Evolutionary conservation across 805 yeast genomes (phyloP).

Genomic region (Hanseniaspora taiwanica): DNA sequence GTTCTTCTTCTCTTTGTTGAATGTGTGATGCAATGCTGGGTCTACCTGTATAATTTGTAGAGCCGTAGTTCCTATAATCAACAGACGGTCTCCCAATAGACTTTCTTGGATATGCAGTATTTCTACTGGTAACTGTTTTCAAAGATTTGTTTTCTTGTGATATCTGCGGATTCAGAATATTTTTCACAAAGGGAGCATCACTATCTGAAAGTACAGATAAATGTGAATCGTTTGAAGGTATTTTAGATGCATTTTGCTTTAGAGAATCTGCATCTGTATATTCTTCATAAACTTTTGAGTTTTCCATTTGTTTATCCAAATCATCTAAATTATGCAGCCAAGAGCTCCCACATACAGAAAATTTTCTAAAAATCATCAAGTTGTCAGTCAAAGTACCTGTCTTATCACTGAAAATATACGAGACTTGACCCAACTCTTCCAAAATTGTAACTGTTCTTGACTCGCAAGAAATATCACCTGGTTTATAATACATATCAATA

Average conservation of each 20-base stretch:
- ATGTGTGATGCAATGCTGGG: slow-evolving; percentile 43
- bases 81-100: slow-evolving; percentile 20
- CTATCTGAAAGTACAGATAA: slow-evolving; percentile 16
- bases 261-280: no score
- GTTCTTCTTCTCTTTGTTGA: slow-evolving; percentile 4
- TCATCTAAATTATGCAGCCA: slow-evolving; percentile 72
- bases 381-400: slow-evolving; percentile 97
- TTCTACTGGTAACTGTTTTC: no score
- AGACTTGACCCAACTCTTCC: slow-evolving; percentile 94
- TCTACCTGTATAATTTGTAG: slow-evolving; percentile 34
- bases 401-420: slow-evolving; percentile 88
- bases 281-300: not conserved
- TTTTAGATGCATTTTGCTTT: no score
- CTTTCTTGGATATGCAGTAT: no score
- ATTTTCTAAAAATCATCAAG: slow-evolving; percentile 80
- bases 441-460: slow-evolving; percentile 90
- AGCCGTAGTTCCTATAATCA: slow-evolving; percentile 30
- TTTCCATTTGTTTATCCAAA: slow-evolving; percentile 4
- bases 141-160: not conserved
- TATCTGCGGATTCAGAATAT: slow-evolving; percentile 3
- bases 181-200: slow-evolving; percentile 9
- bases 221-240: slow-evolving; percentile 5
- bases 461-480: slow-evolving; percentile 80
- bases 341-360: slow-evolving; percentile 75
- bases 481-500: slow-evolving; percentile 84